phyloP scores from a whole-genome alignment of 305 asterid species.

The Fraxinus greggii region DNA sequence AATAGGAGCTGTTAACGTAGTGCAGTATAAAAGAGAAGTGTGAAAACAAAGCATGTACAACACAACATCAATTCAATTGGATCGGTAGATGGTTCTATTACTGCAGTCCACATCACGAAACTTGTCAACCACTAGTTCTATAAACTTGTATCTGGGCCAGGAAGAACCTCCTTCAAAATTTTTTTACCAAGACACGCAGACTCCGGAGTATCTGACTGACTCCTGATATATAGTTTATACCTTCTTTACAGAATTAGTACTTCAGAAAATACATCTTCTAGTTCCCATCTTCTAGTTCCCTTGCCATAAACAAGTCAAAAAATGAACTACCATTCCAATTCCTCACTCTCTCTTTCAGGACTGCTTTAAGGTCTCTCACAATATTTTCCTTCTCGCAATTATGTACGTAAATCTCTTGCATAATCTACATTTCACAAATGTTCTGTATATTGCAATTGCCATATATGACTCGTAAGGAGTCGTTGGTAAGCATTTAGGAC shows the following conservation, averaged over 20 bases:
- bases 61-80: background rate
- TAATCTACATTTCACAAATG: background rate
- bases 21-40: background rate
- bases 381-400: background rate
- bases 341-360: background rate
- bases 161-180: background rate
- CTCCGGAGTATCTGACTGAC: background rate
- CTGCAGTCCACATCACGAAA: background rate
- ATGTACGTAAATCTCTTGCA: background rate
- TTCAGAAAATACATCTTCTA: background rate
- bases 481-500: background rate
- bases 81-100: background rate
- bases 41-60: conserved; percentile 6
- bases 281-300: conserved; percentile 4
- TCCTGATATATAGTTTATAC: background rate
- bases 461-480: background rate
- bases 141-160: conserved; percentile 2
- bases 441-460: background rate
- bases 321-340: background rate
- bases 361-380: conserved; percentile 12
- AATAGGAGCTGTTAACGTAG: background rate
- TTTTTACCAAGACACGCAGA: background rate
- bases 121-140: background rate
- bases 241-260: background rate
- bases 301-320: background rate